Percentiles rank a stretch among this genome's conserved stretches.
Conservation (phyloP, 2,329 filamentous ascomycete genomes). For the Endoconidiophora polonica region DNA sequence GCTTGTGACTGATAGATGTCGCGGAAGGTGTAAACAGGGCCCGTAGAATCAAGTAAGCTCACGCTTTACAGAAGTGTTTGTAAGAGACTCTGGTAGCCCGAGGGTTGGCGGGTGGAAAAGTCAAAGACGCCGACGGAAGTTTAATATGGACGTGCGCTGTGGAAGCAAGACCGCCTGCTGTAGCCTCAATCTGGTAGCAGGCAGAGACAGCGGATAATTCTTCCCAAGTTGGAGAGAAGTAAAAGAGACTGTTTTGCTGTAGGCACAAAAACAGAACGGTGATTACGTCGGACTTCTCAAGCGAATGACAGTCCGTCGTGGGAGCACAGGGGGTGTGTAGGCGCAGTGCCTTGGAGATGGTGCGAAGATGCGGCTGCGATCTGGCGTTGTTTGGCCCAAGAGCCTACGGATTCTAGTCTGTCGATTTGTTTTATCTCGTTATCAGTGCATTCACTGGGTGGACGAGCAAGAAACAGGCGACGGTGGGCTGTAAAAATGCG, state of each 20-base stretch:
- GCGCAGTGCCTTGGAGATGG: not conserved
- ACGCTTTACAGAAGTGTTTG: not conserved
- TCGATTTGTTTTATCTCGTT: not conserved
- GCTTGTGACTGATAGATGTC: not conserved
- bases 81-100: not conserved
- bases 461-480: not conserved
- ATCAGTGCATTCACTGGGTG: not conserved
- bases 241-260: not conserved
- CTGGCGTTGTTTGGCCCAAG: not conserved
- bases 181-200: not conserved
- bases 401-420: not conserved
- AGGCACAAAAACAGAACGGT: constrained; percentile 7
- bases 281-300: constrained; percentile 5
- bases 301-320: constrained; percentile 2
- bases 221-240: not conserved
- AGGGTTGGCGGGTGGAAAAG: not conserved
- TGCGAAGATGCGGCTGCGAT: not conserved
- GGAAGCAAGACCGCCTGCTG: not conserved
- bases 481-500: not conserved
- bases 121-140: not conserved
- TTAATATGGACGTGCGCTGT: not conserved
- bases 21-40: constrained; percentile 1
- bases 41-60: not conserved
- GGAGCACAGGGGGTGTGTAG: constrained; percentile 6
- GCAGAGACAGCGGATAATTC: not conserved